Evolutionary conservation across 345 rosid species (phyloP).

Genomic region (Punica granatum): DNA sequence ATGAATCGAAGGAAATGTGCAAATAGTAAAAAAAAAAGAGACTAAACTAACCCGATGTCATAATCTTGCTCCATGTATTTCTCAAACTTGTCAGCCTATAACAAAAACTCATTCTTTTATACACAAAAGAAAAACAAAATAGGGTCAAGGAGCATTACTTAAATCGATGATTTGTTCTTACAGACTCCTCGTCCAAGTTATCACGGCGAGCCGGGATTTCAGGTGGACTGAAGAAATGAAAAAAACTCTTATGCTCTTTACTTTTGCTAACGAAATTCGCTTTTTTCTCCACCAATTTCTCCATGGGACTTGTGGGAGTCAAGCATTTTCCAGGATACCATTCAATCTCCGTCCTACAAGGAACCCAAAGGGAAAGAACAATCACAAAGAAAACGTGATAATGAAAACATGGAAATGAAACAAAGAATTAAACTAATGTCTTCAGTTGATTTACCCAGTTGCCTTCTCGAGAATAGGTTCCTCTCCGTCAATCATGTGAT

Average conservation of each 20-base stretch:
- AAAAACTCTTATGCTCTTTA: slow-evolving; percentile 84
- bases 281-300: slow-evolving; percentile 44
- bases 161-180: slow-evolving; percentile 17
- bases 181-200: slow-evolving; percentile 78
- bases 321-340: slow-evolving; percentile 91
- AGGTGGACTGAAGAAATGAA: slow-evolving; percentile 91
- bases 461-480: slow-evolving; percentile 95
- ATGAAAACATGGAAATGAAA: not conserved
- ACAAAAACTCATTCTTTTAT: not conserved
- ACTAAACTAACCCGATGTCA: slow-evolving; percentile 68
- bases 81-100: slow-evolving; percentile 88
- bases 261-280: slow-evolving; percentile 80
- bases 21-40: not conserved
- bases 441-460: slow-evolving; percentile 46
- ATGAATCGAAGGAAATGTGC: too few species aligned
- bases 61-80: slow-evolving; percentile 95
- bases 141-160: not conserved
- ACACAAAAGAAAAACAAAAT: not conserved
- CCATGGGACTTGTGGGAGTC: slow-evolving; percentile 43
- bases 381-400: not conserved
- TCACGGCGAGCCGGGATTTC: slow-evolving; percentile 83
- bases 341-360: slow-evolving; percentile 74
- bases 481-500: slow-evolving; percentile 96
- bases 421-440: not conserved
- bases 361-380: not conserved